These are phyloP conservation scores for Boletus rubescentipes DNA, from an alignment of 768 basidiomycete species.

Conservation along the genomic window DNA sequence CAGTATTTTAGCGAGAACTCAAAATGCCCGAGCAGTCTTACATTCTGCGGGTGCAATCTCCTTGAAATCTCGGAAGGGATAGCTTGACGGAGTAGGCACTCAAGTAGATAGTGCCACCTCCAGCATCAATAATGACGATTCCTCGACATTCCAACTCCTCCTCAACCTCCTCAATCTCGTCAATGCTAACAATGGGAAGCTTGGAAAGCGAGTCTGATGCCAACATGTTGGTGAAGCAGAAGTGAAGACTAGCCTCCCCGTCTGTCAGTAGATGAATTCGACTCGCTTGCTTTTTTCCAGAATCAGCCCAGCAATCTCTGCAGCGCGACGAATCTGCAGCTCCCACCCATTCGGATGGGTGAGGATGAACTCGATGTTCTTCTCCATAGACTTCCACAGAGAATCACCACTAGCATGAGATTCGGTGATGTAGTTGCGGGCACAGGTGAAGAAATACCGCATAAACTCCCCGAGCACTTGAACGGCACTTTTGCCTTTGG, in stretches of 20 bases:
- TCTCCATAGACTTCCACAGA: constrained; percentile 25
- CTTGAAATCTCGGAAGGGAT: constrained; percentile 27
- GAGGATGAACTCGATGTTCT: constrained; percentile 22
- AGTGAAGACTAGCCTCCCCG: constrained; percentile 29
- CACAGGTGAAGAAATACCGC: constrained; percentile 24
- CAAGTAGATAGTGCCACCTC: constrained; percentile 41
- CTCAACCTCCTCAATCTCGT: not conserved
- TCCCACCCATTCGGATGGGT: constrained; percentile 36
- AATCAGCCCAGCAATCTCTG: constrained; percentile 23
- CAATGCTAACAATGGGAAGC: not conserved
- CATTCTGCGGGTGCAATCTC: constrained; percentile 37
- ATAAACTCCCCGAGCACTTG: constrained; percentile 22
- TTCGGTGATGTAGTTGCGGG: constrained; percentile 22
- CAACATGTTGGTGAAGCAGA: constrained; percentile 44
- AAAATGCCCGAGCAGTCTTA: not conserved
- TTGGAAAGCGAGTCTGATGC: constrained; percentile 28
- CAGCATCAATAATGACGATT: constrained; percentile 45
- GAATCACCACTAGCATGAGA: constrained; percentile 27
- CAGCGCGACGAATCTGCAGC: constrained; percentile 28
- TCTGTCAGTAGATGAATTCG: constrained; percentile 29
- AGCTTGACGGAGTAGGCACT: constrained; percentile 36
- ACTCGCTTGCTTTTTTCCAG: constrained; percentile 9
- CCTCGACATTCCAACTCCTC: constrained; percentile 30
- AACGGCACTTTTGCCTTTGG: not conserved
- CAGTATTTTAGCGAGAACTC: not conserved